Evolutionary conservation across 164 flowering plant genomes (phyloP), one percentile per base, ranked within the genome.

Genomic region (Akebia trifoliata): DNA sequence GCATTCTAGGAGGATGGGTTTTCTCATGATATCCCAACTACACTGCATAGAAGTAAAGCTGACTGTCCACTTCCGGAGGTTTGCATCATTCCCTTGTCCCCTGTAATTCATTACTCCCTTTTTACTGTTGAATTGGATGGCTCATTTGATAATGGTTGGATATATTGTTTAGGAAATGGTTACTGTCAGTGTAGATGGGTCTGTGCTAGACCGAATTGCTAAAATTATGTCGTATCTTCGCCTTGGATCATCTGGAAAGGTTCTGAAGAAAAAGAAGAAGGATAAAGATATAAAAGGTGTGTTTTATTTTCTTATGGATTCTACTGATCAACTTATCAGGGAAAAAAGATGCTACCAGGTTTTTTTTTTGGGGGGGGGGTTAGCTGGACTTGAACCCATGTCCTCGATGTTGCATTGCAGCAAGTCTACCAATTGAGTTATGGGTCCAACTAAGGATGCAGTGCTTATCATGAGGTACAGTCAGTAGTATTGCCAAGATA

Each of bases 21-120:
- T 70, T 69, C 78, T 37, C 74, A 81, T 56, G 99, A 93, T 65
- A 93, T 93, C 64, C 99, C 97, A 57, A 93, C 99, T 21, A 90
- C 96, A 57, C 64, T 93, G 72, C 99, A 93, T 29, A 74, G 97
- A 62, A 90, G 99, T 68, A 93, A 90, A 84, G 99, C 94, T 62
- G 99, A 93, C 52, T 93, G 99, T 67, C 96, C 99, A 34, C 79
- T 81, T 31, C 99, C 96, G 24, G 97, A 93, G 89, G 97, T 93
- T 58, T 50, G 54, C 60, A 57, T 62, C 35, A 51, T 58, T 52
- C 17, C 28, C 32, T 2, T 14, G 61, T 29, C 50, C 8, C 43
- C 35, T 10, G 30, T 36, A 25, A 3, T 46, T 42, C 37, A 8
- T 0, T 54, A 40, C 35, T 56, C 38, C 4, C 6, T 34, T 25